Evolutionary conservation across 345 rosid genomes (phyloP).

Genomic region (Lepidium didymum): DNA sequence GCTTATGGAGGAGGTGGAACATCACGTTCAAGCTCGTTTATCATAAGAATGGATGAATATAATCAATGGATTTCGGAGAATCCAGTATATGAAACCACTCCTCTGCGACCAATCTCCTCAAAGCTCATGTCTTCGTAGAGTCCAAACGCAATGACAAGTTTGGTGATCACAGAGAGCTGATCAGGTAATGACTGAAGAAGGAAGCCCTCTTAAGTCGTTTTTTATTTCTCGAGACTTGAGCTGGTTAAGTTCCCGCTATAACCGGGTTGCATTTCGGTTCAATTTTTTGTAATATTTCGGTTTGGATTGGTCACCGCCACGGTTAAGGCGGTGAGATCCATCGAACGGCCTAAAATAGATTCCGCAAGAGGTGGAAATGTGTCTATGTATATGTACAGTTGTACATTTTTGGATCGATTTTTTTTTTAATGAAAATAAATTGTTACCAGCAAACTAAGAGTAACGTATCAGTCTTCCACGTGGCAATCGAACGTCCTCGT

Average conservation of each 20-base stretch:
- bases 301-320: neutral
- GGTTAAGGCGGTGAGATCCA: neutral
- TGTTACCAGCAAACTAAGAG: neutral
- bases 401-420: too few relatives aligned
- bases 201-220: neutral
- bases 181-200: neutral
- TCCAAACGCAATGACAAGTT: neutral
- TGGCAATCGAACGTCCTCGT: neutral
- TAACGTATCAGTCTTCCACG: conserved; percentile 1
- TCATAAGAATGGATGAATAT: conserved; percentile 85
- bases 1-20: conserved; percentile 92
- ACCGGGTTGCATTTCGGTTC: neutral
- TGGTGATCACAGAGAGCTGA: neutral
- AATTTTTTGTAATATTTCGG: neutral
- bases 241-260: neutral
- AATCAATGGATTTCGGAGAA: conserved; percentile 53
- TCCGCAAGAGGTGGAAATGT: neutral
- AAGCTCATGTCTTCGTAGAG: neutral
- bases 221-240: neutral
- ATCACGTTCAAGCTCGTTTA: conserved; percentile 65
- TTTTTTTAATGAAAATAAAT: too few relatives aligned
- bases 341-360: neutral
- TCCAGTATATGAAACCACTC: conserved; percentile 10
- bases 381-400: too few relatives aligned
- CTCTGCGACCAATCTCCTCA: neutral